Evolutionary conservation across 1,284 basidiomycete genomes (phyloP).

Genomic region (Pascua guehoae): DNA sequence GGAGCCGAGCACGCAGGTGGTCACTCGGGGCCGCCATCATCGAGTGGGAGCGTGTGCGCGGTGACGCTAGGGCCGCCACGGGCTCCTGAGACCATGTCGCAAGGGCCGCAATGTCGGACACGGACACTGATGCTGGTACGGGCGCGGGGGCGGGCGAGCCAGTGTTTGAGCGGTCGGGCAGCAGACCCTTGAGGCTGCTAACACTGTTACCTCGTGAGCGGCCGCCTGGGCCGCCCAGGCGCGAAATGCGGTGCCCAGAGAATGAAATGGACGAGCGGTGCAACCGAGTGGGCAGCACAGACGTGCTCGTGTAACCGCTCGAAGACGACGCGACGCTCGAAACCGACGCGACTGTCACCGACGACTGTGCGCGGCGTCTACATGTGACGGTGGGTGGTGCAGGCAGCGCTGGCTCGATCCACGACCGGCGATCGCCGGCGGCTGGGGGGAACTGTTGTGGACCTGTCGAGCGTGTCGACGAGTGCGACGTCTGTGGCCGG

Average conservation of each 20-base stretch:
- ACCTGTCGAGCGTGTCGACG: too few relatives aligned
- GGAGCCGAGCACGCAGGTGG: conserved; percentile 11
- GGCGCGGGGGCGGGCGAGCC: conserved; percentile 5
- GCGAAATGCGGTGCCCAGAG: too few relatives aligned
- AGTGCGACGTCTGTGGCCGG: too few relatives aligned
- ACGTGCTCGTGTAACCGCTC: too few relatives aligned
- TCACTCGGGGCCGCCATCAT: conserved; percentile 1
- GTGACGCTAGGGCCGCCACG: background rate
- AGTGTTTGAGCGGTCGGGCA: background rate
- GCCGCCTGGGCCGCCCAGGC: too few relatives aligned
- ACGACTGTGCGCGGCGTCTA: conserved; percentile 6
- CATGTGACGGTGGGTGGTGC: background rate
- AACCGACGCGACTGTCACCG: conserved; percentile 1
- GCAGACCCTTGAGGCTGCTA: too few relatives aligned
- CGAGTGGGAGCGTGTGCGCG: conserved; percentile 3
- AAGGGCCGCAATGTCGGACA: conserved; percentile 15
- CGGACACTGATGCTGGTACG: conserved; percentile 8
- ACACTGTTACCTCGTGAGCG: too few relatives aligned
- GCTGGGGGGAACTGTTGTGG: too few relatives aligned
- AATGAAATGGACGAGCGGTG: too few relatives aligned
- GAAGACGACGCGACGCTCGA: background rate
- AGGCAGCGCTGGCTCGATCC: background rate
- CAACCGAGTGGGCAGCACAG: too few relatives aligned
- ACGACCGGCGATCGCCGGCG: background rate
- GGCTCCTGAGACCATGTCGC: conserved; percentile 17